Evolutionary conservation across 768 basidiomycete species (phyloP).

Genomic region (Cystobasidiopsis lactophilus): DNA sequence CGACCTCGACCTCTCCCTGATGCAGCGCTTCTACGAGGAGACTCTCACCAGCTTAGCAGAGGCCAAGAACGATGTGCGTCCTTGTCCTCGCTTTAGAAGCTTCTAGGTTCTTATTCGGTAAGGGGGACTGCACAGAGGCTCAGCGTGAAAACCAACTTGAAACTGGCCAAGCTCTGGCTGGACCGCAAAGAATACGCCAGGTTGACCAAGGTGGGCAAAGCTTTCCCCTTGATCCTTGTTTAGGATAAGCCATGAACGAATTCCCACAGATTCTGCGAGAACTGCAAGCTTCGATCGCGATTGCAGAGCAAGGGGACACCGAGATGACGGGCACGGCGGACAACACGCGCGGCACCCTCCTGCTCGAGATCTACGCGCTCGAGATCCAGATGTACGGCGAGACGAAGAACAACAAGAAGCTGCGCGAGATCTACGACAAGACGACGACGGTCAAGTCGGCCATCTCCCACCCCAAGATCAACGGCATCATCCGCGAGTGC

Average conservation of each 20-base stretch:
- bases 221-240: too few relatives aligned
- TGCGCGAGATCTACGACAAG: slow-evolving; percentile 98
- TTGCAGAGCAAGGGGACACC: slow-evolving; percentile 30
- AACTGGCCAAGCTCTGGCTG: slow-evolving; percentile 90
- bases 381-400: slow-evolving; percentile 99
- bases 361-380: slow-evolving; percentile 89
- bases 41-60: slow-evolving; percentile 77
- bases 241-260: neutral
- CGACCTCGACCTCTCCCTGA: slow-evolving; percentile 42
- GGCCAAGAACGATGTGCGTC: slow-evolving; percentile 75
- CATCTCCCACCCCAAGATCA: slow-evolving; percentile 91
- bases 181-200: slow-evolving; percentile 77
- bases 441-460: slow-evolving; percentile 79
- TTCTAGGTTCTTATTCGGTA: neutral
- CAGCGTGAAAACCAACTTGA: slow-evolving; percentile 85
- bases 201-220: slow-evolving; percentile 42
- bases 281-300: slow-evolving; percentile 36
- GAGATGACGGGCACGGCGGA: slow-evolving; percentile 58
- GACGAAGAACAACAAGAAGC: slow-evolving; percentile 79
- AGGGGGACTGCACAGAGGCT: slow-evolving; percentile 37
- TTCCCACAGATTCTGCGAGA: slow-evolving; percentile 8
- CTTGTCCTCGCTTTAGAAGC: neutral
- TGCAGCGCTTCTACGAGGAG: slow-evolving; percentile 86
- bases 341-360: slow-evolving; percentile 66
- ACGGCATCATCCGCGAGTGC: slow-evolving; percentile 97